Evolutionary conservation across 2,329 filamentous ascomycete genomes (phyloP).

Genomic region (Talaromyces sp.): DNA sequence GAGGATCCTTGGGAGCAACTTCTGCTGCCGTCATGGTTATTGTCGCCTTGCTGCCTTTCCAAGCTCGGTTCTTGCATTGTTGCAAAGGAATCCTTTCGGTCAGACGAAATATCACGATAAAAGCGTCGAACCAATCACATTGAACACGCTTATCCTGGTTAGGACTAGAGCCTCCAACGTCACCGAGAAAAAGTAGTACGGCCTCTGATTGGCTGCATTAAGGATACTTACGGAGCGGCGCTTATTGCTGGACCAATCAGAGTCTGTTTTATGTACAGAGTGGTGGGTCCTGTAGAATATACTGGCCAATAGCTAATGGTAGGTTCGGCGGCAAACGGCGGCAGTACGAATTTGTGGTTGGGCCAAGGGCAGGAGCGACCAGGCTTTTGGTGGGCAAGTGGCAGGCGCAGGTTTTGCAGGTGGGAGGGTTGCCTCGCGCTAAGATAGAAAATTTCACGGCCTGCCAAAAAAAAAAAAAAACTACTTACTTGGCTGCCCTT

Average conservation of each 20-base stretch:
- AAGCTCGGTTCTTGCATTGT: neutral
- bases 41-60: neutral
- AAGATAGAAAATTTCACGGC: constrained; percentile 30
- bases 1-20: neutral
- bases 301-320: neutral
- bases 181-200: neutral
- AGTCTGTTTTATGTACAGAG: neutral
- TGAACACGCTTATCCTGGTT: neutral
- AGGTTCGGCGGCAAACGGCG: neutral
- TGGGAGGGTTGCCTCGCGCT: constrained; percentile 25
- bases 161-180: constrained; percentile 2
- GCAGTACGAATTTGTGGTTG: constrained; percentile 14
- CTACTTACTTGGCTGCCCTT: constrained; percentile 19
- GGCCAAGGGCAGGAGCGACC: constrained; percentile 8
- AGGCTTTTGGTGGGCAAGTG: constrained; percentile 9
- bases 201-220: constrained; percentile 5
- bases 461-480: constrained; percentile 22
- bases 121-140: neutral
- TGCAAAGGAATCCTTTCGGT: neutral
- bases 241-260: neutral
- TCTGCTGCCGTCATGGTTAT: constrained; percentile 11
- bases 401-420: constrained; percentile 2
- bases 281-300: neutral
- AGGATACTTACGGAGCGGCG: neutral
- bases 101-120: neutral